Base-by-base conservation (phyloP, 257 asterid species). In the Haberlea rhodopensis region DNA sequence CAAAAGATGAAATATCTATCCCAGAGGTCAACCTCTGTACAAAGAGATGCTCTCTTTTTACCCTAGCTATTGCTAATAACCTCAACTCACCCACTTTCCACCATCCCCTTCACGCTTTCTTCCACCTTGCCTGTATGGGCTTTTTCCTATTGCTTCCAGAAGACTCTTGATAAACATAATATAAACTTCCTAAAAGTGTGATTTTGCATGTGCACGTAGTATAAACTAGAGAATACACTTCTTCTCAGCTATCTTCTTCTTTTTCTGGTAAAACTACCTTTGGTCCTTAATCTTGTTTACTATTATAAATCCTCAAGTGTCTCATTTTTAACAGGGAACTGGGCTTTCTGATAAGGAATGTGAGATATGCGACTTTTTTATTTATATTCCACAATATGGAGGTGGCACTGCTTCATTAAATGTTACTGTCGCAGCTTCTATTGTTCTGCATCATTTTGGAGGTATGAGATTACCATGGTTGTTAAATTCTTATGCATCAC, bases 321-420 rank as follows among this genome's bases (percentile, higher is more conserved):
- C 26, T 48, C 64, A 10, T 76, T 63, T 68, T 34, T 55, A 5
- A 10, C 53, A 94, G 99, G 99, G 99, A 70, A 76, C 81, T 16
- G 97, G 97, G 74, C 97, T 94, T 70, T 94, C 99, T 29, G 85
- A 87, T n/a, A 90, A 87, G 75, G 95, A 94, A 76, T 77, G 87
- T 78, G 96, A 90, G 85, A 90, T 94, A 40, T 94, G 97, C 19
- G 97, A 94, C 72, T 90, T 82, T 70, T 94, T 94, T 72, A 80
- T 94, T 46, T 94, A 94, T 65, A 94, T 94, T 83, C 97, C 99
- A 48, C 99, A 90, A 66, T 94, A 90, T 62, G 97, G 97, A 0
- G 84, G 88, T 66, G 99, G 97, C 46, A 94, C 99, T 48, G 99
- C 99, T 51, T 94, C 99, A 20, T 48, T 94, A 71, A 94, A 94